Base-by-base conservation (phyloP, 495 filamentous ascomycete species). In the Penicillium crystallinum region DNA sequence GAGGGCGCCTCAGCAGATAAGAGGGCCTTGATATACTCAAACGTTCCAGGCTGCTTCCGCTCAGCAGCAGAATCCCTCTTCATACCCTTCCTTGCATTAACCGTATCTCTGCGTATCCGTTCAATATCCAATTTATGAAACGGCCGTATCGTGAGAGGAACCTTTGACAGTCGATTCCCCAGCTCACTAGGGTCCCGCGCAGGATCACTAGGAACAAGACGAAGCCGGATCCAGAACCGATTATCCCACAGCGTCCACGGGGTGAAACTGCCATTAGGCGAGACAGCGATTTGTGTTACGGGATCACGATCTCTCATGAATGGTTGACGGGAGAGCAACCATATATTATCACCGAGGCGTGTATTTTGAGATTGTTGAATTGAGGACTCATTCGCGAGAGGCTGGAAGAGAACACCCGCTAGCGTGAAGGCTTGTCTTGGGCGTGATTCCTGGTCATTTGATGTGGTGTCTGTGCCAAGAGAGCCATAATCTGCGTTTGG, bases 211-310 rank as follows among this genome's bases (percentile, higher is more conserved):
- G 59, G 53, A 38, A 14, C 22, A 12, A 62, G 9, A 48, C 61
- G 55, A 10, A 90, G 35, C 4, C 83, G 79, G 31, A 95, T 69
- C 92, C 92, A 97, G 71, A 79, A 96, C 8, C 92, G 80, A 9
- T 85, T 80, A 63, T 97, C 92, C 80, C 83, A 96, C 1, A 93
- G 71, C 3, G 29, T 54, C 68, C 72, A 70, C 1, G 58, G 56
- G 0, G 64, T 55, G 17, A 53, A 58, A 15, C n/a, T 38, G 34
- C 39, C 42, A 11, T 17, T 23, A 5, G 50, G 46, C 11, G 56
- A 42, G 27, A 62, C 21, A 0, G 55, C 39, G 3, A 66, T 4
- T 11, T 53, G 53, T 19, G 50, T 30, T 4, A 48, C 47, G 18
- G 64, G 65, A 2, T 49, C 33, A 14, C 63, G 62, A 19, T 57